These are phyloP conservation scores for Camelina laxa DNA, from an alignment of 345 rosid genomes.

Conservation along the genomic window DNA sequence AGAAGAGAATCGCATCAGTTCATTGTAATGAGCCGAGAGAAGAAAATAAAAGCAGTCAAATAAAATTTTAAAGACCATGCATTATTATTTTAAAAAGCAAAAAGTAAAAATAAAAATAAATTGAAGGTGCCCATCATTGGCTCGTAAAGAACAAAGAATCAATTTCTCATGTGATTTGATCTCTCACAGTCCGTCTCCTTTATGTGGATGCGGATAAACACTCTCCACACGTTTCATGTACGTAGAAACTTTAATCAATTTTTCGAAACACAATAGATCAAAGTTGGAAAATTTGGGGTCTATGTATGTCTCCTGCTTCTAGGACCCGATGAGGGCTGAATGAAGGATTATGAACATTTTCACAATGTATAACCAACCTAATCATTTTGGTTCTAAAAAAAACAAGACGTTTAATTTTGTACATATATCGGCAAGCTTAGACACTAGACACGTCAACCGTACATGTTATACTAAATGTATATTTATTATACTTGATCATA, in stretches of 20 bases:
- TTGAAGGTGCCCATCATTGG: conserved; percentile 37
- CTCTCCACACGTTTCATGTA: conserved; percentile 36
- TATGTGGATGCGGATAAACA: conserved; percentile 37
- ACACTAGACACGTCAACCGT: conserved; percentile 6
- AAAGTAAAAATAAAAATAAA: not conserved
- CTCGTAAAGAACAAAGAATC: conserved; percentile 38
- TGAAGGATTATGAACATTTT: not conserved
- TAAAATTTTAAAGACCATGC: conserved; percentile 24
- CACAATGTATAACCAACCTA: not conserved
- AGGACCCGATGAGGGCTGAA: not conserved
- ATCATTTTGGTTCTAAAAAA: not conserved
- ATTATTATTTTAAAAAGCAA: conserved; percentile 28
- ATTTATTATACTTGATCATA: too few relatives aligned
- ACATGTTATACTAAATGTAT: not conserved
- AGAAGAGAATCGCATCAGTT: conserved; percentile 28
- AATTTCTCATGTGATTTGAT: conserved; percentile 38
- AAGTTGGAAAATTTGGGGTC: too few relatives aligned
- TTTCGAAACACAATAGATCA: not conserved
- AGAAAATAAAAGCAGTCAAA: conserved; percentile 41
- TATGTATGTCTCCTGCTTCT: not conserved
- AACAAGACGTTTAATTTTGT: not conserved
- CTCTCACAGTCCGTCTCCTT: conserved; percentile 30
- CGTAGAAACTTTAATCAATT: not conserved
- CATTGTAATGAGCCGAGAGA: conserved; percentile 14
- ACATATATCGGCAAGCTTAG: not conserved